phyloP scores from a whole-genome alignment of 805 yeast species.

The Allodekkera sacchari region DNA sequence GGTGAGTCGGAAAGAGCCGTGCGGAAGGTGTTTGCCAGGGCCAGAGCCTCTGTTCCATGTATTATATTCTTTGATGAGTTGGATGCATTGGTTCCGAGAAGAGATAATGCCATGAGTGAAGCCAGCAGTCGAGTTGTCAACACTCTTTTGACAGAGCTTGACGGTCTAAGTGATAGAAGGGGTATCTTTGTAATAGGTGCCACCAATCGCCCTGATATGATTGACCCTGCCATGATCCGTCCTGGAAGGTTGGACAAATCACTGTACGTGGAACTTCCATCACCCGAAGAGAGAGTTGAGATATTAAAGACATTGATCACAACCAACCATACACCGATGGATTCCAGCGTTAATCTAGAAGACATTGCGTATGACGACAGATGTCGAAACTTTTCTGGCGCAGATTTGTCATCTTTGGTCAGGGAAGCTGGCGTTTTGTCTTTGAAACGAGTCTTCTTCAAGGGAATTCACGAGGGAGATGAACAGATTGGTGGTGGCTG shows the following conservation, averaged over 20 bases:
- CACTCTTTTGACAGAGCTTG: slow-evolving; percentile 87
- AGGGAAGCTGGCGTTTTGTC: slow-evolving; percentile 93
- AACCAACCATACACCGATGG: slow-evolving; percentile 70
- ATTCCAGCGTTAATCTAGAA: slow-evolving; percentile 48
- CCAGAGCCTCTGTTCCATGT: slow-evolving; percentile 91
- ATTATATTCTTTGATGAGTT: slow-evolving; percentile 92
- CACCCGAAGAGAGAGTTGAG: slow-evolving; percentile 67
- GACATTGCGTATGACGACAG: slow-evolving; percentile 65
- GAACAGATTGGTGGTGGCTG: slow-evolving; percentile 24
- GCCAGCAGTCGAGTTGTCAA: slow-evolving; percentile 91
- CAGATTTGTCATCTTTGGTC: slow-evolving; percentile 85
- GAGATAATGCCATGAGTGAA: slow-evolving; percentile 84
- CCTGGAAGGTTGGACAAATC: slow-evolving; percentile 96
- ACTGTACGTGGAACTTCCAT: slow-evolving; percentile 82
- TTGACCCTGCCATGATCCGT: slow-evolving; percentile 95
- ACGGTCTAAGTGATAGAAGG: slow-evolving; percentile 85
- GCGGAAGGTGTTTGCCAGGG: slow-evolving; percentile 88
- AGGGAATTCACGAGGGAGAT: slow-evolving; percentile 38
- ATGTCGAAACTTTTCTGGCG: slow-evolving; percentile 90
- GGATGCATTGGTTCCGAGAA: slow-evolving; percentile 91
- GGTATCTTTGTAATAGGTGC: slow-evolving; percentile 96
- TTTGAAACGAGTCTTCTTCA: slow-evolving; percentile 64
- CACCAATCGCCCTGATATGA: slow-evolving; percentile 96
- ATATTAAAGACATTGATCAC: slow-evolving; percentile 70
- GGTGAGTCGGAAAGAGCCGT: slow-evolving; percentile 93